Percentiles rank a stretch among this genome's conserved stretches.
These are phyloP conservation scores for Magnusiomyces magnusii DNA, from an alignment of 1,139 yeast genomes.

Conservation along the genomic window DNA sequence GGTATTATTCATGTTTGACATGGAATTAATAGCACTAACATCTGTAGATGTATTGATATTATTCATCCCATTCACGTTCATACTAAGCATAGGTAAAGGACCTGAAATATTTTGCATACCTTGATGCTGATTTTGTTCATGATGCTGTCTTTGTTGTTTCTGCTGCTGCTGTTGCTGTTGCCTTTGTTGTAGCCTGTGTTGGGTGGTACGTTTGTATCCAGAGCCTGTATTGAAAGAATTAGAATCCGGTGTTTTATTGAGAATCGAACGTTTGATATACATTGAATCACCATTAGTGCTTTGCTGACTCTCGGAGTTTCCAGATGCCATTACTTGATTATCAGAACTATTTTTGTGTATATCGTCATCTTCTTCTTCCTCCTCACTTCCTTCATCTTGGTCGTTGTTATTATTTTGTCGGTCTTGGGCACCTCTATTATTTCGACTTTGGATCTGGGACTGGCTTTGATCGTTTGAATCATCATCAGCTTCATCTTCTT, in stretches of 20 bases:
- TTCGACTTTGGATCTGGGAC: not conserved
- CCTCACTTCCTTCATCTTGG: not conserved
- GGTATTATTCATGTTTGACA: not conserved
- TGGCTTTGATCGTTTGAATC: not conserved
- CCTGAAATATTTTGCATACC: not conserved
- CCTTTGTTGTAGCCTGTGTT: not conserved
- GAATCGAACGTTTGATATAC: not conserved
- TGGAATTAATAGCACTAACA: not conserved
- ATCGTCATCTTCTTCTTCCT: not conserved
- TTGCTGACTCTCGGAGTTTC: not conserved
- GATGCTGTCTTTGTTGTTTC: not conserved
- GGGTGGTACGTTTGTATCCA: not conserved
- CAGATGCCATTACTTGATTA: not conserved
- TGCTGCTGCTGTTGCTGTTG: not conserved
- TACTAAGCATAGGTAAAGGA: not conserved
- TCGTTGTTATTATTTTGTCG: not conserved
- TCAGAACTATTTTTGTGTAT: not conserved
- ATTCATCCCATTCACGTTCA: not conserved
- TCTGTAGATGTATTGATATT: not conserved
- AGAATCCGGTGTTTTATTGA: not conserved
- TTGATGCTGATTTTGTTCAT: not conserved
- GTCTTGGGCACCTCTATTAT: not conserved
- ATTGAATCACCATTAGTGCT: not conserved
- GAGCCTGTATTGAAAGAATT: not conserved
- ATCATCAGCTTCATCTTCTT: not conserved